Evolutionary conservation across 768 basidiomycete genomes (phyloP), one percentile per base, ranked within the genome.

Genomic region (Rhizopogon vulgaris): DNA sequence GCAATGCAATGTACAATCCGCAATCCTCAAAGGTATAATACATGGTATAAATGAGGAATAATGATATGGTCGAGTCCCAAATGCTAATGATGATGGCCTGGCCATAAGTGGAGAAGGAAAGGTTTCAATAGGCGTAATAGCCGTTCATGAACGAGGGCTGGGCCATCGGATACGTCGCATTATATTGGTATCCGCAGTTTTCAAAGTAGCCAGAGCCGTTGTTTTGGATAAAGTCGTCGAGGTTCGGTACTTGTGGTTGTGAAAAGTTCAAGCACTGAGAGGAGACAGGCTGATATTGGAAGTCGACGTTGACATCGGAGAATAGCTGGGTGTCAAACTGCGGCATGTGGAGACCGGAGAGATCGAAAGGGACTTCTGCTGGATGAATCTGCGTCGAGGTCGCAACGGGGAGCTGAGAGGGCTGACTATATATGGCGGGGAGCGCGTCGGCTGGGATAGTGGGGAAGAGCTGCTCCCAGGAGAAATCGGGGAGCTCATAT

Each of bases 401-500:
- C 17, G 14, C 34, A 1, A 8, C 8, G 41, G 34, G 38, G 28
- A 22, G 18, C 34, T 7, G 7, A 24, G 5, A 5, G 41, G 8
- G 32, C 37, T 27, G 25, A 46, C 30, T 30, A 42, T 37, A 6
- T 32, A 47, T 8, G 25, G 14, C 1, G 49, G 2, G 5, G 22
- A 27, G 9, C 5, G 6, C 30, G 4, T 22, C 18, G 2, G 30
- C 27, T 30, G 39, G 15, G 22, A 6, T 10, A 42, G 48, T 14
- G 54, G 32, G 4, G 28, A 49, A 2, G 56, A 55, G 7, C 9
- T 38, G 15, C 41, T 49, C 14, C 36, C 52, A 3, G 37, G 49
- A 1, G 7, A 47, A 4, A 36, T 6, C 17, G n/a, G 39, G 27
- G n/a, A 45, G 36, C 10, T 36, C 10, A 1, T 22, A 9, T 8